Conservation (phyloP, 306 rosid genomes). For the Lathyrus tuberosus region DNA sequence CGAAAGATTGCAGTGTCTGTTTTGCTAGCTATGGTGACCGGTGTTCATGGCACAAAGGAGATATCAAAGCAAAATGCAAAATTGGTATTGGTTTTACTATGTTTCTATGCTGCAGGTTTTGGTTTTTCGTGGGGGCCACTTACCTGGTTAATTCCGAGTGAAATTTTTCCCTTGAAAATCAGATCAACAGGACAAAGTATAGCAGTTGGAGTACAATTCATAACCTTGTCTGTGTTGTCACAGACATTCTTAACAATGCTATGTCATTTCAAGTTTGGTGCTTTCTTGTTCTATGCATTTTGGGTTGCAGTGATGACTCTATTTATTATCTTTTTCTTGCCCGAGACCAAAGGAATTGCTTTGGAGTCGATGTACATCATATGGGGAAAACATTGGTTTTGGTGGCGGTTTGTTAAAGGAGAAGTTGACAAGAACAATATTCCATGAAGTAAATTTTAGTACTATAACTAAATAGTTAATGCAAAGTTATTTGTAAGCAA, state of each 20-base stretch:
- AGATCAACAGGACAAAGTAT: slow-evolving; percentile 57
- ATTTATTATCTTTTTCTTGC: slow-evolving; percentile 56
- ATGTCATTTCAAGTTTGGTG: slow-evolving; percentile 66
- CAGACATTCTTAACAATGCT: slow-evolving; percentile 71
- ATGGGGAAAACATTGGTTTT: slow-evolving; percentile 67
- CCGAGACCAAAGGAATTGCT: slow-evolving; percentile 71
- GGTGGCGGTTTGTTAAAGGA: slow-evolving; percentile 51
- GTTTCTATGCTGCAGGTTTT: slow-evolving; percentile 56
- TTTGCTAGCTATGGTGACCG: slow-evolving; percentile 45
- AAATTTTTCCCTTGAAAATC: slow-evolving; percentile 57
- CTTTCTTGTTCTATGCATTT: slow-evolving; percentile 62
- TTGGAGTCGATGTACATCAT: slow-evolving; percentile 49
- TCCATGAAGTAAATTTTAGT: background rate
- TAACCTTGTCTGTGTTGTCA: slow-evolving; percentile 53
- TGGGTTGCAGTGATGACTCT: slow-evolving; percentile 62
- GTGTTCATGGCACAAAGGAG: slow-evolving; percentile 47
- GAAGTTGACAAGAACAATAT: background rate
- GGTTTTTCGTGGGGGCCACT: slow-evolving; percentile 78
- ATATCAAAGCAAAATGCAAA: slow-evolving; percentile 48
- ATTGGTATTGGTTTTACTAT: slow-evolving; percentile 54
- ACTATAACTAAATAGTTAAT: background rate
- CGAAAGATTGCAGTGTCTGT: slow-evolving; percentile 52
- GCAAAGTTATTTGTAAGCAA: background rate
- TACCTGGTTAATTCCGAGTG: slow-evolving; percentile 63
- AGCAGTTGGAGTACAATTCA: slow-evolving; percentile 48